Base-by-base conservation (phyloP, 495 filamentous ascomycete genomes). In the Aspergillus sclerotiicarbonarius region DNA sequence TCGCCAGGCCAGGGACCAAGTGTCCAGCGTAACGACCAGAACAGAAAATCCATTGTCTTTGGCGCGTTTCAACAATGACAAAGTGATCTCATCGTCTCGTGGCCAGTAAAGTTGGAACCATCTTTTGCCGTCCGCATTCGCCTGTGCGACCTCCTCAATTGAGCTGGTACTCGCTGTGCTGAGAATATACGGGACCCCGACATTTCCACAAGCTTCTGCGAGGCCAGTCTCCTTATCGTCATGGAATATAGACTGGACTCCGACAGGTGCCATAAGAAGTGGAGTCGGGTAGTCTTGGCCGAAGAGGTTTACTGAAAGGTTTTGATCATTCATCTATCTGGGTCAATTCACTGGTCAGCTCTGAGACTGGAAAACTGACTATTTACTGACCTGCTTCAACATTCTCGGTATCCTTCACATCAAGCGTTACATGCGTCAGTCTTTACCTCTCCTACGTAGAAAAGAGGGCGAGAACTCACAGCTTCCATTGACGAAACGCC, bases 101-200 rank as follows among this genome's bases (percentile, higher is more conserved):
- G 85, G 84, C 83, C 86, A 87, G 68, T 90, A 91, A 8, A 91
- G 76, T 65, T 91, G 87, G 64, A 81, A 90, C 78, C 83, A 85
- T 21, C 58, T 71, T 64, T 69, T 80, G 57, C 60, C 79, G 57
- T 69, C 71, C 51, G 45, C 68, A 65, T 51, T 73, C 50, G 62
- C 76, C 6, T 71, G 62, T 4, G 77, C 75, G 2, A 87, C 81
- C 8, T 85, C 81, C 63, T 84, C 81, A 45, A 86, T 76, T 1
- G 78, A 70, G 55, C 76, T 76, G 12, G 75, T 86, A 10, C 80
- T 76, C 37, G 78, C 85, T 10, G 77, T 81, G 25, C 81, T 84
- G 53, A 87, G 69, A 9, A 70, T 82, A 72, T 86, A 85, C 6
- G 76, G 71, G 1, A 87, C 65, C 74, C 54, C 73, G n/a, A 82